Base-by-base conservation (phyloP, 1,139 yeast genomes). In the Saccharomyces hybrid region DNA sequence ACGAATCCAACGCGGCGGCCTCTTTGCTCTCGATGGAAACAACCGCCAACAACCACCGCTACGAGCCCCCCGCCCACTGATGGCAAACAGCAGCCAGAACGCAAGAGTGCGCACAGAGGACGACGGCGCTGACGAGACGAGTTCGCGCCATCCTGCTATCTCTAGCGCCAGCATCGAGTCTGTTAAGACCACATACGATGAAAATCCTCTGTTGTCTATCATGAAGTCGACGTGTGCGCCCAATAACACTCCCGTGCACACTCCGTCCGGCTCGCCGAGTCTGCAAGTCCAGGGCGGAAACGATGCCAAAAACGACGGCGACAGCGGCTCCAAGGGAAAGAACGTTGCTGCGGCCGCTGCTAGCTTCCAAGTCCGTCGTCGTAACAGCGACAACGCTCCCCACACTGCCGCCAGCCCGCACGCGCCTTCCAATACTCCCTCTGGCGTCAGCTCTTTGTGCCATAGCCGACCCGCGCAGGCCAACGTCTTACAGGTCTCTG, bases 231-330 rank as follows among this genome's bases (percentile, higher is more conserved):
- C 67, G 2, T 57, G 61, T 29, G 66, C 58, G 29, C 69, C 69
- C 29, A 63, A 65, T 49, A 65, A 65, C 54, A 64, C 69, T 16
- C 69, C 69, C 2, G 65, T 58, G 31, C 48, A 46, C 11, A 26
- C 28, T 27, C 48, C 27, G 34, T 29, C 51, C 41, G 55, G 53
- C 28, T 31, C 48, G 56, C 56, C 54, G 53, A 41, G 34, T 38
- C 8, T 32, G 44, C 31, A 47, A 26, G 41, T 34, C 28, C 41
- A 50, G 27, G 41, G 24, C 26, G 48, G 44, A 41, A 47, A 29
- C 41, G 38, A 47, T 19, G 50, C n/a, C n/a, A 29, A 41, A 47
- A 16, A 16, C 16, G 16, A 16, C 16, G 50, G 14, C 42, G 53
- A 24, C 19, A 29, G 29, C 8, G 44, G 31, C 21, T 29, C 47